These are phyloP conservation scores for Penstemon newberryi DNA, from an alignment of 257 asterid genomes.

Conservation along the genomic window DNA sequence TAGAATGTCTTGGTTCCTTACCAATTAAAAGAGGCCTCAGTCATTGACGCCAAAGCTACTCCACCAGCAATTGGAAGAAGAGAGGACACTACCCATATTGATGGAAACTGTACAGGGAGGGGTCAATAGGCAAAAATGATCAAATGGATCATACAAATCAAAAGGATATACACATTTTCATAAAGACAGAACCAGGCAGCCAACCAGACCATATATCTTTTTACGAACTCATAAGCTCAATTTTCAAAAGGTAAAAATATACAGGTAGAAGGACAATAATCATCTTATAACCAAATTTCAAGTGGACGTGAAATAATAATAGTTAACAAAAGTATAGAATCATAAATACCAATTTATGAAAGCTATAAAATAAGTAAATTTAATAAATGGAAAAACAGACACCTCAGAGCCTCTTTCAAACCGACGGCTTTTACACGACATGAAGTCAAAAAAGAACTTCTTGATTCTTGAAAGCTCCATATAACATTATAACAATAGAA, in stretches of 20 bases:
- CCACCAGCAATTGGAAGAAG: constrained; percentile 94
- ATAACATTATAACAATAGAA: neutral
- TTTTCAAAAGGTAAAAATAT: neutral
- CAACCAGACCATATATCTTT: neutral
- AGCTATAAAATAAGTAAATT: neutral
- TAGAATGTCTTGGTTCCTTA: constrained; percentile 32
- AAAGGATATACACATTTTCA: neutral
- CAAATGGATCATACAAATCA: constrained; percentile 1
- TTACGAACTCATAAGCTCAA: neutral
- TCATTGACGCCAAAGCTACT: constrained; percentile 85
- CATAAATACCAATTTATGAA: neutral
- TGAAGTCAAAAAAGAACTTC: constrained; percentile 1
- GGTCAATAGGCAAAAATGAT: constrained; percentile 5
- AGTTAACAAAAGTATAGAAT: neutral
- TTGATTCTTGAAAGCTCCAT: constrained; percentile 8
- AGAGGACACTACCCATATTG: constrained; percentile 85
- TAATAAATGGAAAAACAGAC: constrained; percentile 9
- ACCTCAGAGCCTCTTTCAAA: neutral
- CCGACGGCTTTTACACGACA: neutral
- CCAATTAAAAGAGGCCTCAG: constrained; percentile 94
- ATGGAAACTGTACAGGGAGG: constrained; percentile 57
- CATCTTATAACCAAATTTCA: neutral
- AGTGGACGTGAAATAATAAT: neutral
- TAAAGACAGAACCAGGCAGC: neutral
- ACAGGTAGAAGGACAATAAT: neutral